These are phyloP conservation scores for Salmacisia buchloeana DNA, from an alignment of 1,284 basidiomycete species.

Conservation along the genomic window DNA sequence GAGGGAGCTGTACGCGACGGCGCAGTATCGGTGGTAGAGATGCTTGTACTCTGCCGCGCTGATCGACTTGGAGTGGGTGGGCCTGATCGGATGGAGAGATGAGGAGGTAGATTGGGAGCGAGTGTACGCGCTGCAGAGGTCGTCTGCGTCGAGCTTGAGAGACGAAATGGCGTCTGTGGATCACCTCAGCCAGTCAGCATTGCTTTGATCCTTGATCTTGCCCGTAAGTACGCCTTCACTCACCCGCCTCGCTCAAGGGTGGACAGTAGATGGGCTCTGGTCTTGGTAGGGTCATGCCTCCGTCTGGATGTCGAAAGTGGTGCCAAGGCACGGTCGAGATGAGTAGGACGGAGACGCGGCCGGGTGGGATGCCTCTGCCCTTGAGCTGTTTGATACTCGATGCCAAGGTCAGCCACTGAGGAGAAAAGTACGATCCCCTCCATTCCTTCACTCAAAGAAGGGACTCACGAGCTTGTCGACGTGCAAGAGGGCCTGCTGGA, in stretches of 20 bases:
- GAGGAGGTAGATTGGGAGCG: no score
- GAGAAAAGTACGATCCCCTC: neutral
- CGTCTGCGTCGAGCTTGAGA: no score
- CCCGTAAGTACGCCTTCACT: no score
- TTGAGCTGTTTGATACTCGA: neutral
- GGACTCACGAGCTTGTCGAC: conserved; percentile 18
- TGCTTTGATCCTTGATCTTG: no score
- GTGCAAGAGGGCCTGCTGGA: conserved; percentile 32
- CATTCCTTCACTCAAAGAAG: neutral
- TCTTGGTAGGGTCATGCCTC: conserved; percentile 23
- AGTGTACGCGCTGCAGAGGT: no score
- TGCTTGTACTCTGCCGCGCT: conserved; percentile 11
- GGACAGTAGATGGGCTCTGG: conserved; percentile 31
- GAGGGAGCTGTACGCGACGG: conserved; percentile 39
- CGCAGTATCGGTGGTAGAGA: conserved; percentile 25
- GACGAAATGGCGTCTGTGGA: no score
- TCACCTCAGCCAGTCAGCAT: no score
- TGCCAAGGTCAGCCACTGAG: neutral
- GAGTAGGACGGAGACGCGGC: conserved; percentile 24
- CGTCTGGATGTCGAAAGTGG: conserved; percentile 27
- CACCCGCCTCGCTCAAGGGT: conserved; percentile 17
- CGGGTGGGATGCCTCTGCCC: conserved; percentile 10
- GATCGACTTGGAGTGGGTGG: no score
- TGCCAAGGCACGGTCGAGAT: conserved; percentile 34
- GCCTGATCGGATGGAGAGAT: no score